Evolutionary conservation across 2,329 filamentous ascomycete genomes (phyloP), one percentile per base, ranked within the genome.

Genomic region (Calonectria montana): DNA sequence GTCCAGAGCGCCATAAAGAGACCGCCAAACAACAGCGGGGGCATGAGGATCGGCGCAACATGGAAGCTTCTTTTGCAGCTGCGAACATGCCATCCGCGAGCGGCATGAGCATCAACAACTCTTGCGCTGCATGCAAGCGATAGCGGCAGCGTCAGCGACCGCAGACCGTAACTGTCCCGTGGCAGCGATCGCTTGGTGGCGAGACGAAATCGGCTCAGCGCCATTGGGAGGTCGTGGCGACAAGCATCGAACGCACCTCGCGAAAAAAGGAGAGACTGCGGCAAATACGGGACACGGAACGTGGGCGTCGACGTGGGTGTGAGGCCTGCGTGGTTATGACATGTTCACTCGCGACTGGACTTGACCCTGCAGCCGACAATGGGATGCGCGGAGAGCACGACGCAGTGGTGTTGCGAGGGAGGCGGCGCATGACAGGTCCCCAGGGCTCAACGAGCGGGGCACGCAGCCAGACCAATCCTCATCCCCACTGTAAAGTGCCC

Each of bases 1-100:
- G 83, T 85, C 88, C 88, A 96, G 16, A 96, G 84, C 4, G 87
- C 87, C 21, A 94, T 77, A 4, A 94, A 86, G 41, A 96, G 86
- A 1, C 92, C 91, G 16, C 86, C 81, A 78, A 95, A 95, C 50
- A 94, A 85, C 8, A 89, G 79, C 0, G 94, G 94, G 9, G 93
- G 91, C 4, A 93, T 83, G n/a, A 94, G 82, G 15, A 89, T 74
- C 18, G 85, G 78, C 65, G 77, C 73, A 25, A 82, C 62, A 70
- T 84, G 82, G 27, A 84, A 66, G 55, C 67, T 63, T 63, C 81
- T 80, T 59, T 29, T 73, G 68, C 66, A 53, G 57, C 73, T 69
- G 45, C 69, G 66, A 55, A 64, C 62, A 62, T 72, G 67, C 62
- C 71, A 72, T 65, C 45, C 16, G 37, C 43, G 50, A 67, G 53